These are phyloP conservation scores for Bjerkandera adusta DNA, from an alignment of 1,284 basidiomycete genomes.

Conservation along the genomic window DNA sequence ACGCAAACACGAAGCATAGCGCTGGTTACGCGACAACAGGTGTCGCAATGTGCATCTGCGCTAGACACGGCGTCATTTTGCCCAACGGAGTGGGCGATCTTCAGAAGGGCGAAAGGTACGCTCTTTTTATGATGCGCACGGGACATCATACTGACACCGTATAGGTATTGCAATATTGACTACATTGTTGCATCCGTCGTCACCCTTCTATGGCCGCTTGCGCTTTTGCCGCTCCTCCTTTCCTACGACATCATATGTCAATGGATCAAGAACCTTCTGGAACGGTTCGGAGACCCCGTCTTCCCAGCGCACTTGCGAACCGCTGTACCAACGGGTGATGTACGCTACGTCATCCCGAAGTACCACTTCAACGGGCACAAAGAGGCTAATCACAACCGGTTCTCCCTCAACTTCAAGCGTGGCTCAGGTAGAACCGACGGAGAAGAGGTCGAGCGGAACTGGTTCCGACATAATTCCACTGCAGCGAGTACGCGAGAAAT, in stretches of 20 bases:
- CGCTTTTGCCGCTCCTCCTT: not conserved
- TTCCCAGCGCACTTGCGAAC: slow-evolving; percentile 1
- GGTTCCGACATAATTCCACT: slow-evolving; percentile 17
- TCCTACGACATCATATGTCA: slow-evolving; percentile 6
- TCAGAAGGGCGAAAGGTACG: slow-evolving; percentile 25
- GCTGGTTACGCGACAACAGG: slow-evolving; percentile 2
- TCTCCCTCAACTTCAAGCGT: slow-evolving; percentile 15
- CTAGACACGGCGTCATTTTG: slow-evolving; percentile 16
- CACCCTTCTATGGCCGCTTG: not conserved
- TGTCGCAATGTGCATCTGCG: not conserved
- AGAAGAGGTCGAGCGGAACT: slow-evolving; percentile 24
- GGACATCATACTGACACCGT: not conserved
- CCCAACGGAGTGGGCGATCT: slow-evolving; percentile 24
- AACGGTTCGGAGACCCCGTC: not conserved
- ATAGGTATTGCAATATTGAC: slow-evolving; percentile 15
- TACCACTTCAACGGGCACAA: slow-evolving; percentile 14
- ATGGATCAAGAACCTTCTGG: not conserved
- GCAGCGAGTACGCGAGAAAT: slow-evolving; percentile 20
- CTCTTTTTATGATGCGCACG: not conserved
- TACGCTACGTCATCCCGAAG: slow-evolving; percentile 9
- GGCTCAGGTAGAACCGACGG: slow-evolving; percentile 22
- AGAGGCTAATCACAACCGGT: slow-evolving; percentile 2
- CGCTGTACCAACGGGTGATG: slow-evolving; percentile 1
- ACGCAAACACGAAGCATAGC: slow-evolving; percentile 1
- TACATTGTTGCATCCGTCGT: slow-evolving; percentile 19